These are phyloP conservation scores for Vicia faba DNA, from an alignment of 306 rosid genomes.

Conservation along the genomic window DNA sequence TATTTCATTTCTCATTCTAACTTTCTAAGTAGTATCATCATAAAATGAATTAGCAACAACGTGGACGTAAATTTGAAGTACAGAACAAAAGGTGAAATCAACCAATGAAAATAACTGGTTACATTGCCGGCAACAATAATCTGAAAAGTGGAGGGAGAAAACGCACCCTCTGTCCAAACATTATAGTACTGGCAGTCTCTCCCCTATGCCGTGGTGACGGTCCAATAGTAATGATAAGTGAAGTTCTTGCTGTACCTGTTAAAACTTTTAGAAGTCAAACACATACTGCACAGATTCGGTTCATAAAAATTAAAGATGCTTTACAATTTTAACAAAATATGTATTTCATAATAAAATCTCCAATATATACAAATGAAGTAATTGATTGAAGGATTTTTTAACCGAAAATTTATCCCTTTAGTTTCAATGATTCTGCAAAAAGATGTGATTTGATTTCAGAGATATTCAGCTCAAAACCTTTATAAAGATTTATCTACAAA, in stretches of 20 bases:
- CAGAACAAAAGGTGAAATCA: conserved; percentile 30
- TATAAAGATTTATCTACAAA: conserved; percentile 7
- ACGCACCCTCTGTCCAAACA: conserved; percentile 97
- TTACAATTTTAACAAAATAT: conserved; percentile 29
- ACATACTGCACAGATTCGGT: conserved; percentile 23
- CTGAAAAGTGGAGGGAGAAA: conserved; percentile 25
- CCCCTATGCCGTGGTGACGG: conserved; percentile 99
- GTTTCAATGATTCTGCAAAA: conserved; percentile 21
- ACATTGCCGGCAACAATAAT: conserved; percentile 18
- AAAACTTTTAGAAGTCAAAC: conserved; percentile 43
- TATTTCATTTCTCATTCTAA: conserved; percentile 25
- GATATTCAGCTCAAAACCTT: conserved; percentile 20
- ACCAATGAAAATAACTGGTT: conserved; percentile 26
- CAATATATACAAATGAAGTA: conserved; percentile 12
- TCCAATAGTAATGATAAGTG: conserved; percentile 87
- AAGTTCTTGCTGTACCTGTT: conserved; percentile 97
- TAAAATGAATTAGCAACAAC: conserved; percentile 15
- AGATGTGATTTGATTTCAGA: conserved; percentile 21
- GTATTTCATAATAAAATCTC: conserved; percentile 21
- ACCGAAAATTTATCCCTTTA: conserved; percentile 18
- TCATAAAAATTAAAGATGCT: conserved; percentile 18
- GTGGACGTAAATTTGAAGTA: conserved; percentile 12
- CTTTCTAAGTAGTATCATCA: conserved; percentile 28
- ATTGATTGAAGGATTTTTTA: conserved; percentile 5
- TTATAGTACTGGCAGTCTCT: conserved; percentile 95